These are phyloP conservation scores for Eucalyptus tenuipes DNA, from an alignment of 345 rosid genomes.

Conservation along the genomic window DNA sequence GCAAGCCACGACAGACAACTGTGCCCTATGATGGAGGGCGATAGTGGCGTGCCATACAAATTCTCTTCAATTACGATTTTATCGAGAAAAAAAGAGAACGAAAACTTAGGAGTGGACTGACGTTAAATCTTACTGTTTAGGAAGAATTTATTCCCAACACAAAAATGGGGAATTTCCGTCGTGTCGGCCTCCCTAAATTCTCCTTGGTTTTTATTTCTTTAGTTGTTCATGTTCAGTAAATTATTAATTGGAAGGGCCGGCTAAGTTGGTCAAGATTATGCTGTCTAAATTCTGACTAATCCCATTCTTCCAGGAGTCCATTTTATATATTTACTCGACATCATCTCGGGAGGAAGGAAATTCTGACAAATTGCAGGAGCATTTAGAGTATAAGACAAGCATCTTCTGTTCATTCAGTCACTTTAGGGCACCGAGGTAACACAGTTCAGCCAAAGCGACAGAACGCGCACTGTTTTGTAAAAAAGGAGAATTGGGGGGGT, in stretches of 20 bases:
- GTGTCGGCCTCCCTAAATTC: not conserved
- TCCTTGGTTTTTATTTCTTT: not conserved
- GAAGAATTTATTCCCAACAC: not conserved
- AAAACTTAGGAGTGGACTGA: not conserved
- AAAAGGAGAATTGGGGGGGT: not conserved
- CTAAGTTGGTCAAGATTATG: not conserved
- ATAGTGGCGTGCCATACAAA: not conserved
- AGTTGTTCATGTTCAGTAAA: not conserved
- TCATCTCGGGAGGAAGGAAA: not conserved
- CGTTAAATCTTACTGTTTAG: not conserved
- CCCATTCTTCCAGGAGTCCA: not conserved
- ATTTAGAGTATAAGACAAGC: not conserved
- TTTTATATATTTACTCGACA: not conserved
- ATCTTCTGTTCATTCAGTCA: not conserved
- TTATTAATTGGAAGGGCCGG: not conserved
- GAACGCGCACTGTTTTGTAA: not conserved
- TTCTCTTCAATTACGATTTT: not conserved
- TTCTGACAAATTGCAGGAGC: not conserved
- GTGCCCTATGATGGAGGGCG: not conserved
- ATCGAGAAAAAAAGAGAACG: not conserved
- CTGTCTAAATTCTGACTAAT: not conserved
- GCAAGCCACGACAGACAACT: not conserved
- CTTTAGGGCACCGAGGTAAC: not conserved
- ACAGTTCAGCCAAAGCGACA: not conserved
- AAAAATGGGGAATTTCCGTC: not conserved